phyloP scores from a whole-genome alignment of 2,329 filamentous ascomycete species.

The Colletotrichum nymphaeae region DNA sequence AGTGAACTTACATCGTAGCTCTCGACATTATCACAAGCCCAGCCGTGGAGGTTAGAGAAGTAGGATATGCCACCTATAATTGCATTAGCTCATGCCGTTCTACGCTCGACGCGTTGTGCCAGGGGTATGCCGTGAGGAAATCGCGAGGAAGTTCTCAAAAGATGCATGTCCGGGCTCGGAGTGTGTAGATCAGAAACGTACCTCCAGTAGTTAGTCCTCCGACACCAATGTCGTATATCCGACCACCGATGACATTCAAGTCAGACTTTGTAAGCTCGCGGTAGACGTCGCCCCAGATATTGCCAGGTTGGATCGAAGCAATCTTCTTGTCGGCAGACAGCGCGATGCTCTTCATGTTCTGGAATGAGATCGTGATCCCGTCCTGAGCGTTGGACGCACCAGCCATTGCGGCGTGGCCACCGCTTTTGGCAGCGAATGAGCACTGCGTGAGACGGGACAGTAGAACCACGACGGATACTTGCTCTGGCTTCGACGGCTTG shows the following conservation, averaged over 20 bases:
- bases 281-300: slow-evolving; percentile 54
- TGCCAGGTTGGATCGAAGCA: slow-evolving; percentile 51
- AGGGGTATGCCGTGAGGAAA: too few species aligned
- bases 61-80: slow-evolving; percentile 35
- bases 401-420: slow-evolving; percentile 31
- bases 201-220: slow-evolving; percentile 52
- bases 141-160: too few species aligned
- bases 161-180: too few species aligned
- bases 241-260: slow-evolving; percentile 51
- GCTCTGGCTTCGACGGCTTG: slow-evolving; percentile 38
- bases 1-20: slow-evolving; percentile 10
- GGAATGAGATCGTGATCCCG: slow-evolving; percentile 29
- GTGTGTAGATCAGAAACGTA: neutral
- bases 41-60: slow-evolving; percentile 49
- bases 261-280: slow-evolving; percentile 44
- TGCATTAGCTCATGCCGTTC: neutral
- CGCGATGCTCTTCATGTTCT: slow-evolving; percentile 5
- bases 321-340: slow-evolving; percentile 44
- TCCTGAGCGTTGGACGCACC: slow-evolving; percentile 30
- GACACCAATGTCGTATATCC: slow-evolving; percentile 53
- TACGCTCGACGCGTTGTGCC: neutral
- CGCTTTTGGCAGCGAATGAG: slow-evolving; percentile 34
- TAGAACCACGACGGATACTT: slow-evolving; percentile 43
- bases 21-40: slow-evolving; percentile 56
- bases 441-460: slow-evolving; percentile 42